Base-by-base conservation (phyloP, 2,329 filamentous ascomycete species). In the Botrytis paeoniae region DNA sequence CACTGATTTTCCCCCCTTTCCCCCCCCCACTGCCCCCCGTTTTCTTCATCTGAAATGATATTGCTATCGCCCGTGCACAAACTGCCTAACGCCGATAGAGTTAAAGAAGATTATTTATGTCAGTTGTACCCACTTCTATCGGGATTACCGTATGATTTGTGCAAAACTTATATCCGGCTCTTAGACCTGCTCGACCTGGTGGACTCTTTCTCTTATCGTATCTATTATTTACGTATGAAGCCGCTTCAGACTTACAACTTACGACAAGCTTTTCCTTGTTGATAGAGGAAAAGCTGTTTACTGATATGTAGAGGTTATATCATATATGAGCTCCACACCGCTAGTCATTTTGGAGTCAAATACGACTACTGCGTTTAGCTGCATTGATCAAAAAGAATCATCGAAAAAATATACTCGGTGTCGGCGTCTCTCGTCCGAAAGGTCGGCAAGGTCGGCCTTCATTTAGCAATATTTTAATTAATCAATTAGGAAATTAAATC, bases 301-400 rank as follows among this genome's bases (percentile, higher is more conserved):
- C 45, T 12, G 32, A 54, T 32, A 54, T 54, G 45, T 20, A 66
- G 45, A 66, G 25, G 25, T 66, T 66, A 41, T 57, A 41, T 57
- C 48, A 41, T 29, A 54, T 68, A 32, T 57, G 65, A 41, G 48
- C 35, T 35, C 48, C 60, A 71, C 29, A 69, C 69, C 69, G 69
- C 69, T 71, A 64, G 37, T 65, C 60, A 39, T 29, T 54, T 65
- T 57, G n/a, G n/a, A 57, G 60, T 29, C 45, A 54, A 64, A 64
- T 71, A 71, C 35, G 59, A 71, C 29, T 65, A 29, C 69, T 51
- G n/a, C 48, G 35, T 68, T 39, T 57, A 64, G 61, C 25, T 69
- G 51, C 48, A 41, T 57, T 37, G 25, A 70, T 25, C 16, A 35
- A 62, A 61, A 60, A 70, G 41, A 70, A 45, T 70, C 20, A 62